Percentiles rank a stretch among this genome's conserved stretches.
These are phyloP conservation scores for Conidiobolus coronatus DNA, from an alignment of 371 early-diverging fungal genomes.

Conservation along the genomic window DNA sequence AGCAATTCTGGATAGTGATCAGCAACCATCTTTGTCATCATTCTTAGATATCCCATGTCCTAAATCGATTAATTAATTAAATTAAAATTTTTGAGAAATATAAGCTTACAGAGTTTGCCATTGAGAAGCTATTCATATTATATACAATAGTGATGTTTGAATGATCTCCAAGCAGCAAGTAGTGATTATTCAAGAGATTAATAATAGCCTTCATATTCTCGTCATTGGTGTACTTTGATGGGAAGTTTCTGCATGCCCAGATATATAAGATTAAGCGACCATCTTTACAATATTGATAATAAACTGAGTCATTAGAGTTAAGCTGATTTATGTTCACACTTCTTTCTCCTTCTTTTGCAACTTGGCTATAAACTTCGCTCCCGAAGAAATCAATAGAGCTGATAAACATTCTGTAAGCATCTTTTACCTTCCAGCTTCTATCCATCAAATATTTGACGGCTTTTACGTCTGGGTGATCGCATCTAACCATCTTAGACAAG, in stretches of 20 bases:
- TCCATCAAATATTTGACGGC: slow-evolving; percentile 47
- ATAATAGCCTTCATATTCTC: slow-evolving; percentile 34
- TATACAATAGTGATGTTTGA: slow-evolving; percentile 52
- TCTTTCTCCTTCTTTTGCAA: slow-evolving; percentile 29
- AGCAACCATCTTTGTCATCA: too few relatives aligned
- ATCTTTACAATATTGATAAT: slow-evolving; percentile 27
- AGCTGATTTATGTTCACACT: slow-evolving; percentile 18
- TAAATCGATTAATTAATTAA: too few relatives aligned
- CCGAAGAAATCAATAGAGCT: slow-evolving; percentile 41
- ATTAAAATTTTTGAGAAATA: neutral
- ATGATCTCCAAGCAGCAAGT: slow-evolving; percentile 40
- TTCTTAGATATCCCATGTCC: too few relatives aligned
- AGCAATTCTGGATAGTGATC: too few relatives aligned
- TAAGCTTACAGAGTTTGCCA: slow-evolving; percentile 37
- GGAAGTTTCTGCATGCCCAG: slow-evolving; percentile 28
- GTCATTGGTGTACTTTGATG: slow-evolving; percentile 11
- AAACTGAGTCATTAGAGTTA: slow-evolving; percentile 22
- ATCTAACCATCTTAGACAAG: slow-evolving; percentile 8
- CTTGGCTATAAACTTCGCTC: slow-evolving; percentile 22
- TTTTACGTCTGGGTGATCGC: slow-evolving; percentile 40
- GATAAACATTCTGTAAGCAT: slow-evolving; percentile 33
- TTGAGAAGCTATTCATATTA: slow-evolving; percentile 55
- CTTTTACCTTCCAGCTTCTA: slow-evolving; percentile 46
- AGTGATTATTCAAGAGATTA: slow-evolving; percentile 54
- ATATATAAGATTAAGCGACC: slow-evolving; percentile 28